Conservation (phyloP, 352 stramenopile species). For the Phytophthora pisi region DNA sequence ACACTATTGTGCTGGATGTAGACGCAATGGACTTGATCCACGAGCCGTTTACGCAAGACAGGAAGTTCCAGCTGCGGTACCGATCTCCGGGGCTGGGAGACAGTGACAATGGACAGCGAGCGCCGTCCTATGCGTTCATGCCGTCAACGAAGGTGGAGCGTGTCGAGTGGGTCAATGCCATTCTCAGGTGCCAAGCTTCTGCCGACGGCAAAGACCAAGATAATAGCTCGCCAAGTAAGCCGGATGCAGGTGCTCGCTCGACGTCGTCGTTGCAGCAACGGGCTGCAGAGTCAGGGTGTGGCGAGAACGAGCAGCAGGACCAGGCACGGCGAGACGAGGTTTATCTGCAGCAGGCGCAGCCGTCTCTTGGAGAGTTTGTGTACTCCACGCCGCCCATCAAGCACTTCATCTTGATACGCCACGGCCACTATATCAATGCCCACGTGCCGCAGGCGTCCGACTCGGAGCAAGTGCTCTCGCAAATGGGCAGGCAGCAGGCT, state of each 20-base stretch:
- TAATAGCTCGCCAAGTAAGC: slow-evolving; percentile 1
- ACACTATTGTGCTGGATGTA: slow-evolving; percentile 41
- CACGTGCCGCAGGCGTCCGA: slow-evolving; percentile 63
- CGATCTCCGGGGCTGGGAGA: slow-evolving; percentile 2
- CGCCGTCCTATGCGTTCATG: slow-evolving; percentile 47
- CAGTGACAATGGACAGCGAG: slow-evolving; percentile 9
- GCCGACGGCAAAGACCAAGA: slow-evolving; percentile 1
- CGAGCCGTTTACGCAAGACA: slow-evolving; percentile 36
- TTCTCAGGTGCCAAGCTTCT: slow-evolving; percentile 29
- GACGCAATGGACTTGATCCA: slow-evolving; percentile 45
- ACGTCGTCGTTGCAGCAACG: not conserved
- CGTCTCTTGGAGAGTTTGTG: slow-evolving; percentile 49
- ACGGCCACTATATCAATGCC: slow-evolving; percentile 86
- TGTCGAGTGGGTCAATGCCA: slow-evolving; percentile 42
- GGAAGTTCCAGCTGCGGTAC: slow-evolving; percentile 49
- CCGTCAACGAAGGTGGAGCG: slow-evolving; percentile 36
- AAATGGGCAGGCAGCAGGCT: slow-evolving; percentile 79
- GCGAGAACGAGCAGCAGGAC: not conserved
- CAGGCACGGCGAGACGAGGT: slow-evolving; percentile 5
- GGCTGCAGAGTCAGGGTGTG: not conserved
- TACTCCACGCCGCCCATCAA: slow-evolving; percentile 64
- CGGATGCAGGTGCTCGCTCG: not conserved
- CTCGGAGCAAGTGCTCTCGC: slow-evolving; percentile 75
- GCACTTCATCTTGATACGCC: slow-evolving; percentile 78
- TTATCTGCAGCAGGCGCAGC: slow-evolving; percentile 15